A percentile compares a stretch with the other conserved stretches of the same genome.
Conservation (phyloP, 2,329 filamentous ascomycete species). For the Sporothrix variecibatus region DNA sequence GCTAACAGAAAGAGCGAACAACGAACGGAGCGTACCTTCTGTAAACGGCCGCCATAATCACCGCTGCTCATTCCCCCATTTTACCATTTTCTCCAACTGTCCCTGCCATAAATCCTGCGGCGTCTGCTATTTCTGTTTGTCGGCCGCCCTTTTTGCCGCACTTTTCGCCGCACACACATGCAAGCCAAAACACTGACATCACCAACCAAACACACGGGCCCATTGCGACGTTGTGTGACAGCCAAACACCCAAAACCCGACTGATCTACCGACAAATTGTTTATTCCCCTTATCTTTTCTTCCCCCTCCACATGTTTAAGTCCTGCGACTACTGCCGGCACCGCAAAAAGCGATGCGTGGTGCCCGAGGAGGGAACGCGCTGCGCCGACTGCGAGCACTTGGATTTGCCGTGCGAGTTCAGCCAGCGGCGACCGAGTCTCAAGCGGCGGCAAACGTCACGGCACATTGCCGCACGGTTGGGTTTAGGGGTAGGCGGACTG, state of each 20-base stretch:
- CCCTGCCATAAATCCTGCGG: not conserved
- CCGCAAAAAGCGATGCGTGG: slow-evolving; percentile 21
- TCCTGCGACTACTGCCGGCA: slow-evolving; percentile 26
- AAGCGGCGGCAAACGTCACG: slow-evolving; percentile 19
- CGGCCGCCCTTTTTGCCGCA: slow-evolving; percentile 17
- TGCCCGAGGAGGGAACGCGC: not conserved
- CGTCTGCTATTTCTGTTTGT: not conserved
- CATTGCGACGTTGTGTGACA: not conserved
- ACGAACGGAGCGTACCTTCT: not conserved
- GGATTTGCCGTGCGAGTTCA: slow-evolving; percentile 23
- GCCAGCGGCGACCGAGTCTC: slow-evolving; percentile 11
- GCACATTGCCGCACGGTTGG: slow-evolving; percentile 8
- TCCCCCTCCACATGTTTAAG: slow-evolving; percentile 13
- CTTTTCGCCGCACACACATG: slow-evolving; percentile 1
- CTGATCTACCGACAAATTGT: not conserved
- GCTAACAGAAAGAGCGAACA: not conserved
- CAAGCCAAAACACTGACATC: not conserved
- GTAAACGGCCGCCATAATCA: not conserved
- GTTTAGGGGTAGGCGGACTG: not conserved
- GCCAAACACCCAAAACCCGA: not conserved
- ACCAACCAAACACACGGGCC: not conserved
- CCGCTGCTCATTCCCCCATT: not conserved
- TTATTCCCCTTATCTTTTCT: not conserved
- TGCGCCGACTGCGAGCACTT: slow-evolving; percentile 21
- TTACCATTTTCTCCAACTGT: not conserved